Conservation (phyloP, 1,139 yeast species). For the Geotrichum klebahnii region DNA sequence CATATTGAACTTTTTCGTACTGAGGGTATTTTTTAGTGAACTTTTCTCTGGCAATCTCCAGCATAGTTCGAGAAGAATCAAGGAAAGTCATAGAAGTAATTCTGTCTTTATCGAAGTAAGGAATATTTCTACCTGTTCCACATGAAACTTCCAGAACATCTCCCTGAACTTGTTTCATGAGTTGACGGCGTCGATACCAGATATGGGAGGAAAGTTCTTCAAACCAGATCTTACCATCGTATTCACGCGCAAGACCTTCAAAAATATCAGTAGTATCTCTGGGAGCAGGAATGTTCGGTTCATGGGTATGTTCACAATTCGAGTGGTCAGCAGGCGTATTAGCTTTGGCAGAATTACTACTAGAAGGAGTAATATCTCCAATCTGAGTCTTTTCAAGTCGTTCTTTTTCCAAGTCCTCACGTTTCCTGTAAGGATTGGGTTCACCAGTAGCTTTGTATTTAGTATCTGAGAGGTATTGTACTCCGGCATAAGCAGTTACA, state of each 20-base stretch:
- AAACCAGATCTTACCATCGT: slow-evolving; percentile 77
- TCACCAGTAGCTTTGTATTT: slow-evolving; percentile 40
- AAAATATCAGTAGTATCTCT: slow-evolving; percentile 81
- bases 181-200: slow-evolving; percentile 79
- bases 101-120: slow-evolving; percentile 58
- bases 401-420: slow-evolving; percentile 26
- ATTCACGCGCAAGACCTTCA: slow-evolving; percentile 71
- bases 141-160: slow-evolving; percentile 92
- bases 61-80: slow-evolving; percentile 82
- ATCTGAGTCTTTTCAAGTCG: slow-evolving; percentile 19
- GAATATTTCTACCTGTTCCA: slow-evolving; percentile 92
- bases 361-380: slow-evolving; percentile 15
- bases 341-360: slow-evolving; percentile 3
- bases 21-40: slow-evolving; percentile 63
- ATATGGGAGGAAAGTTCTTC: slow-evolving; percentile 81
- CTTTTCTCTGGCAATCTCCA: slow-evolving; percentile 72
- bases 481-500: slow-evolving; percentile 33
- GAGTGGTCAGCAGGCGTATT: neutral
- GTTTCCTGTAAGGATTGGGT: slow-evolving; percentile 35
- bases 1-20: slow-evolving; percentile 72
- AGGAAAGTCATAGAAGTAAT: slow-evolving; percentile 74
- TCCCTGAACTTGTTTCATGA: slow-evolving; percentile 73
- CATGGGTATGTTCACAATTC: slow-evolving; percentile 2
- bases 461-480: slow-evolving; percentile 38
- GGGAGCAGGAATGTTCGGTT: slow-evolving; percentile 47